A percentile compares a stretch with the other conserved stretches of the same genome.
These are phyloP conservation scores for Scutellaria minor DNA, from an alignment of 257 asterid species.

Conservation along the genomic window DNA sequence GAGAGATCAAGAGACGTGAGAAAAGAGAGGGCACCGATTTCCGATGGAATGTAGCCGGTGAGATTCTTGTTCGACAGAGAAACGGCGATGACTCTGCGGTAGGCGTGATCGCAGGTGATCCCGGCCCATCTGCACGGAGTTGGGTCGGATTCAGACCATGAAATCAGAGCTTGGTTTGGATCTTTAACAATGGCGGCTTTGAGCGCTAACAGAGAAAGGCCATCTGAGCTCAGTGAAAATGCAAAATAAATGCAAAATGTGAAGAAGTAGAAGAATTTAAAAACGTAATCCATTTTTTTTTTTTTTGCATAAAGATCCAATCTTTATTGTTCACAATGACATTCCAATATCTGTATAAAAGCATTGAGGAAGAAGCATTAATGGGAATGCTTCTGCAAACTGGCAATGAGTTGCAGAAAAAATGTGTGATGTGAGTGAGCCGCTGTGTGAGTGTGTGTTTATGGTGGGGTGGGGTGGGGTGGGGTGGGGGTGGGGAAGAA, in stretches of 20 bases:
- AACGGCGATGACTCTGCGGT: slow-evolving; percentile 57
- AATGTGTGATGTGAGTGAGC: slow-evolving; percentile 26
- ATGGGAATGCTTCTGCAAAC: slow-evolving; percentile 36
- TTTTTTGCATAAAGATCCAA: slow-evolving; percentile 40
- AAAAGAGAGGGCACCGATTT: slow-evolving; percentile 73
- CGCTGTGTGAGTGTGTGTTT: slow-evolving; percentile 13
- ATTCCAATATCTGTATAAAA: background rate
- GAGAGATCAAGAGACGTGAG: slow-evolving; percentile 75
- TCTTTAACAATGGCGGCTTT: slow-evolving; percentile 77
- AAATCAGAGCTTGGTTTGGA: slow-evolving; percentile 63
- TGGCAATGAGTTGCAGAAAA: slow-evolving; percentile 47
- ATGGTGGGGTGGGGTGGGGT: background rate
- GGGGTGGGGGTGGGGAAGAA: slow-evolving; percentile 27
- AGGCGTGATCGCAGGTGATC: slow-evolving; percentile 66
- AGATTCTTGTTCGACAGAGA: slow-evolving; percentile 67
- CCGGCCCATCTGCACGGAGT: slow-evolving; percentile 91
- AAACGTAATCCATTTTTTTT: slow-evolving; percentile 3
- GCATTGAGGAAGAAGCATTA: slow-evolving; percentile 1
- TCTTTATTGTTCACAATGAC: slow-evolving; percentile 38
- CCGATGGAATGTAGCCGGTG: slow-evolving; percentile 90
- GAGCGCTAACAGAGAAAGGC: slow-evolving; percentile 84
- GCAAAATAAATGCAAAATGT: slow-evolving; percentile 44
- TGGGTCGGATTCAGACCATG: slow-evolving; percentile 71
- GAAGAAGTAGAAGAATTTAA: slow-evolving; percentile 46
- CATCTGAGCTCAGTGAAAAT: slow-evolving; percentile 70